Base-by-base conservation (phyloP, 768 basidiomycete species). In the Kwoniella newhampshirensis region DNA sequence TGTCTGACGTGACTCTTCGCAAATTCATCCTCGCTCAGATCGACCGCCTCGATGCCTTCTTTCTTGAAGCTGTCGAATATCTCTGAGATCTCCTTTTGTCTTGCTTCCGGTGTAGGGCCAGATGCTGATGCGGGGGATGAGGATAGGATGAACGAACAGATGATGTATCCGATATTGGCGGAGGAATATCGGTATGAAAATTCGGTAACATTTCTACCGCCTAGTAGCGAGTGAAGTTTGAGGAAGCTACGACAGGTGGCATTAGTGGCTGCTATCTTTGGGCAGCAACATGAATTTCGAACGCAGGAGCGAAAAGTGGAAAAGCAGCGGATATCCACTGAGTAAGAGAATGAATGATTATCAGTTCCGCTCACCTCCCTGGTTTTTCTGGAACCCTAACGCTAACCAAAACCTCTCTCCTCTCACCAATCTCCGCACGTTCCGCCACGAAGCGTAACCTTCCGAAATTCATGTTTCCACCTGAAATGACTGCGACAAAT, bases 381-480 rank as follows among this genome's bases (percentile, higher is more conserved):
- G 91, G 89, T 57, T 78, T 81, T 75, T 99, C 96, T 21, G 96
- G 92, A 51, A 98, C 87, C 68, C 89, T 87, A n/a, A 97, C 89
- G 68, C 88, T 89, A 64, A 98, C 81, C 43, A 98, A 81, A 0
- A 88, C 96, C 78, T 99, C 96, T 50, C 88, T 83, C 11, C 94
- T 87, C 77, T 99, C 96, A 61, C 96, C 96, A 18, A 98, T 81
- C 76, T 97, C 92, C 2, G 96, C 96, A 54, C 96, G 91, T 75
- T 99, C 96, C 18, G 96, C 89, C n/a, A 99, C 93, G 73, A 98
- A 99, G 9, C 96, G 85, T 43, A 99, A 77, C 40, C 94, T 85
- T 70, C 91, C 89, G 77, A 99, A 99, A 79, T 99, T 98, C 90
- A 99, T 96, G 78, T 99, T 98, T 17, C 94, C 96, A 20, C 96